Evolutionary conservation across 345 rosid species (phyloP), one percentile per base, ranked within the genome.

Genomic region (Gossypium rotundifolium): DNA sequence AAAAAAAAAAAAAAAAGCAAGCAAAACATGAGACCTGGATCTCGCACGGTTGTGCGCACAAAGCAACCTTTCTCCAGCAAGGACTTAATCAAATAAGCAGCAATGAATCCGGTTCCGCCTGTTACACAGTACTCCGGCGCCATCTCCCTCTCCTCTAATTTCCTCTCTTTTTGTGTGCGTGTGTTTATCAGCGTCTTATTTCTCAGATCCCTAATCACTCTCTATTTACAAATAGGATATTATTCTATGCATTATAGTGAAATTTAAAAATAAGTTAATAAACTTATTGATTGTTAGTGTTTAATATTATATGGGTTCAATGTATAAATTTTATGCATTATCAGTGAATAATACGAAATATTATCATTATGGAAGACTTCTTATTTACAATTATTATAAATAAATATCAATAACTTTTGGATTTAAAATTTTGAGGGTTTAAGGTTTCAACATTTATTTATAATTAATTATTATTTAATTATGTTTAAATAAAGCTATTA

Each of bases 21-120:
- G 45, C 9, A 27, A 25, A 60, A 4, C 5, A 57, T 3, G 27
- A 20, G 33, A 94, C 98, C 88, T 22, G 98, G 96, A 80, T 94
- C 79, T 76, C 99, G 76, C 14, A 89, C 97, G 0, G 96, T 95
- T 54, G 93, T 75, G 48, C 96, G 82, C 1, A 95, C 97, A 9
- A 65, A 68, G 80, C 89, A 89, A 9, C 98, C 98, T 3, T 78
- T 73, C 33, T 88, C 85, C 11, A 93, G 88, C 53, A 95, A 84
- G 17, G 87, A 75, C 82, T 87, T 95, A 12, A 93, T 77, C 76
- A 95, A 74, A 76, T 88, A 81, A 65, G 94, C 84, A 11, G 96
- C 97, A 16, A 95, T 88, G 90, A 93, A 93, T 20, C 99, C 96
- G 0, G 94, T 88, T 59, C 98, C 98, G 74, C 98, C 98, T 0